Evolutionary conservation across 768 basidiomycete species (phyloP).

Genomic region (Boletus sp.): DNA sequence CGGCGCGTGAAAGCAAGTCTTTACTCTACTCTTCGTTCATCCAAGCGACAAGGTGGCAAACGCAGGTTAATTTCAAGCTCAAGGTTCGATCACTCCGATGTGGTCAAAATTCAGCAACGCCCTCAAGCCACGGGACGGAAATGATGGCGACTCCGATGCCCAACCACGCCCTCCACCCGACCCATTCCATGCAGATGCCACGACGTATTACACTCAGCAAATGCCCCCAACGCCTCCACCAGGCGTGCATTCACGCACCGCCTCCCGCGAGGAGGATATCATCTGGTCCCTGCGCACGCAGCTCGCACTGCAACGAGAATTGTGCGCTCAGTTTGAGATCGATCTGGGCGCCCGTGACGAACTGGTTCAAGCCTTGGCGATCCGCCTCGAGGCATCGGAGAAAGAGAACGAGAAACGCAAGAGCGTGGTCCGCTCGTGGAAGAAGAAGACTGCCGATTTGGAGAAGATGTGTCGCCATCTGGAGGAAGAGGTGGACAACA

Average conservation of each 20-base stretch:
- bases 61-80: no score
- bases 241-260: conserved; percentile 51
- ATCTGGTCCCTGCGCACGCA: conserved; percentile 76
- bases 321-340: conserved; percentile 73
- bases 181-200: conserved; percentile 71
- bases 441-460: conserved; percentile 74
- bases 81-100: conserved; percentile 34
- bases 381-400: conserved; percentile 54
- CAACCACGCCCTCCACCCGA: conserved; percentile 50
- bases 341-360: conserved; percentile 75
- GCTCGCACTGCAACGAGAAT: conserved; percentile 68
- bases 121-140: conserved; percentile 43
- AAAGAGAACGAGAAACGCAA: conserved; percentile 64
- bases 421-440: conserved; percentile 56
- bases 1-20: no score
- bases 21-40: neutral
- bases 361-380: conserved; percentile 57
- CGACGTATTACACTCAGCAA: conserved; percentile 75
- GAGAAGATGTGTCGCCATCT: conserved; percentile 63
- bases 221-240: conserved; percentile 64
- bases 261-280: conserved; percentile 68
- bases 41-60: no score
- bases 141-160: conserved; percentile 19
- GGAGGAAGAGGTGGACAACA: conserved; percentile 87
- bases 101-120: conserved; percentile 63